Evolutionary conservation across 176 grass and related monocot species (phyloP).

Genomic region (Oryza australiensis): DNA sequence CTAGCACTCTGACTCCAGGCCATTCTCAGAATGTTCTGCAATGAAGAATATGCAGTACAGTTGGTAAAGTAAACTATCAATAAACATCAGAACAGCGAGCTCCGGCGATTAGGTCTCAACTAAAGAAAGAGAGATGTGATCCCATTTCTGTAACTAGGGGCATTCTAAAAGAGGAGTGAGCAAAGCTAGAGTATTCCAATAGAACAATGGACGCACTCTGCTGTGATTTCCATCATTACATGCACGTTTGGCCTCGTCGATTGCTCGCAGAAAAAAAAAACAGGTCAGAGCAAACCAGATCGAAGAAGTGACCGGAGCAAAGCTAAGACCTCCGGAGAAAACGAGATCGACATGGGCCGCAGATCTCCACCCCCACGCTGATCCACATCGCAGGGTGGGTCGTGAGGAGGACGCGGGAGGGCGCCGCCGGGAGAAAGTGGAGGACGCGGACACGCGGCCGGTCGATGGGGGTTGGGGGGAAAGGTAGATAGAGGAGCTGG

Average conservation of each 20-base stretch:
- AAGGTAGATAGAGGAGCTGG: too few species aligned
- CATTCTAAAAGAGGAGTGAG: background rate
- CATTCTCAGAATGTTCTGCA: constrained; percentile 40
- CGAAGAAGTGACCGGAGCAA: too few species aligned
- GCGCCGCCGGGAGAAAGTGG: too few species aligned
- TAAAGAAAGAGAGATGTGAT: background rate
- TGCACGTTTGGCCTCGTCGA: background rate
- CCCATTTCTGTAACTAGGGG: background rate
- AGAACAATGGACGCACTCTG: background rate
- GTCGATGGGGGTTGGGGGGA: too few species aligned
- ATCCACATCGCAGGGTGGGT: too few species aligned
- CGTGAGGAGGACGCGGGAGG: too few species aligned
- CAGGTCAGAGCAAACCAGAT: background rate
- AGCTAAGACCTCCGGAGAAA: background rate
- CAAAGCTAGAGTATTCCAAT: background rate
- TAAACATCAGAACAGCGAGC: background rate
- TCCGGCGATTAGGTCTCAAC: background rate
- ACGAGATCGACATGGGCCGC: background rate
- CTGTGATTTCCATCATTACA: too few species aligned
- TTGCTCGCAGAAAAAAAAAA: background rate
- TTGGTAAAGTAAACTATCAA: background rate
- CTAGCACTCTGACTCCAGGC: constrained; percentile 40
- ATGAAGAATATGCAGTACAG: background rate
- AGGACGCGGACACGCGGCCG: too few species aligned
- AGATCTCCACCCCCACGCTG: background rate